Conservation (phyloP, 2,329 filamentous ascomycete genomes). For the Calonectria pseudoreteaudii region DNA sequence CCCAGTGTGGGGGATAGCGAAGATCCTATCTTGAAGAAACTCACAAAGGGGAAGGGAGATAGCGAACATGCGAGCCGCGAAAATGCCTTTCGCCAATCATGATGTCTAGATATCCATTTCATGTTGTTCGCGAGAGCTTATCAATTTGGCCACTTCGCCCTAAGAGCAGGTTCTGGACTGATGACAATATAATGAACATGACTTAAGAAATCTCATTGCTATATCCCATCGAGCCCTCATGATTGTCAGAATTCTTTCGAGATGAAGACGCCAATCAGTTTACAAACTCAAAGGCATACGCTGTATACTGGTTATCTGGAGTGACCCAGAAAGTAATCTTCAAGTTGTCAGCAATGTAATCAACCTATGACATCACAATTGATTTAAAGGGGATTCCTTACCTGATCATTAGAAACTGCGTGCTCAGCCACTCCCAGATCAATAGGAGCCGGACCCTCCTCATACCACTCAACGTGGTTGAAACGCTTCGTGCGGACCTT, state of each 20-base stretch:
- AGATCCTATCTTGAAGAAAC: too few species aligned
- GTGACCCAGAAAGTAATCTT: slow-evolving; percentile 4
- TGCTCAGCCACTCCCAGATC: neutral
- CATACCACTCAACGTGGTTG: neutral
- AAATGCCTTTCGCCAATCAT: neutral
- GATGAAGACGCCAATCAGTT: neutral
- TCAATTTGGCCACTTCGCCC: neutral
- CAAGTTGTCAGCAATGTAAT: neutral
- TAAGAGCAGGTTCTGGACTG: too few species aligned
- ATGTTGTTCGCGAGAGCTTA: neutral
- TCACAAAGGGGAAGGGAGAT: too few species aligned
- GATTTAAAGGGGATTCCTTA: neutral
- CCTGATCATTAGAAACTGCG: neutral
- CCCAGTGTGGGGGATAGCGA: too few species aligned
- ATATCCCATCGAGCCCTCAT: too few species aligned
- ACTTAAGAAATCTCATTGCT: too few species aligned
- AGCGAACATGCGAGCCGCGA: too few species aligned
- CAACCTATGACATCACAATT: neutral
- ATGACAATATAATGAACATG: too few species aligned
- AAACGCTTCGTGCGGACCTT: neutral
- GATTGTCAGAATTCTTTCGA: neutral
- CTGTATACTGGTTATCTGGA: neutral
- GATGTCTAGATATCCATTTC: too few species aligned
- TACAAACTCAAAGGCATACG: neutral
- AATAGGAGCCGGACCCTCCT: neutral